Evolutionary conservation across 2,329 filamentous ascomycete species (phyloP), one percentile per base, ranked within the genome.

Genomic region (Cordyceps javanica): DNA sequence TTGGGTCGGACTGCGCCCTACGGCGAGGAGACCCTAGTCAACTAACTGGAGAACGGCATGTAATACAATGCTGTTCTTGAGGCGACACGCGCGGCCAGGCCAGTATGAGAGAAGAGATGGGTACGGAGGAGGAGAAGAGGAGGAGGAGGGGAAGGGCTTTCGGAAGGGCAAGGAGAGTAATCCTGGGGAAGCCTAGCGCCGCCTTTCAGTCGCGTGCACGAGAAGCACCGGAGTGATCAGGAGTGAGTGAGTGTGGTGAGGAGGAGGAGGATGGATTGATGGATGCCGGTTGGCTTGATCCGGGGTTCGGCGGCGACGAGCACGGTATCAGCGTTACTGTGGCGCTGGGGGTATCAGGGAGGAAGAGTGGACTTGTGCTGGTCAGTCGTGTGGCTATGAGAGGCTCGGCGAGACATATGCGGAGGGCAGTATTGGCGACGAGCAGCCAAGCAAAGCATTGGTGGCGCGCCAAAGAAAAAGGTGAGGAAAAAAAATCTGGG

Each of bases 141-240:
- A 41, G n/a, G 26, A 21, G 21, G 16, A 25, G 14, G n/a, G 42
- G n/a, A 25, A 23, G 23, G 25, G 25, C 4, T 10, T 45, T 30
- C n/a, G 41, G 44, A 48, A 55, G 26, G 34, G 44, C 44, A 19
- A 56, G n/a, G 34, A 32, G 25, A 23, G 53, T 56, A 41, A 49
- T 56, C 23, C 44, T 56, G 53, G 53, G 53, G 53, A 56, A 44
- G 21, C 30, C 53, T 56, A 56, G 34, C 34, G 44, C 34, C 32
- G 9, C 6, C 30, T 39, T 48, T n/a, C n/a, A n/a, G n/a, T 55
- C 53, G 53, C 23, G 44, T 48, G 44, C 53, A 41, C 26, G 16
- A 42, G 32, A 25, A 21, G 44, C 11, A 51, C 14, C 32, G 48
- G 32, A 51, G 4, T 6, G 46, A 10, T 10, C 19, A 50, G 28